A percentile compares a stretch with the other conserved stretches of the same genome.
Conservation (phyloP, 495 filamentous ascomycete species). For the Hypomontagnella submonticulosa region DNA sequence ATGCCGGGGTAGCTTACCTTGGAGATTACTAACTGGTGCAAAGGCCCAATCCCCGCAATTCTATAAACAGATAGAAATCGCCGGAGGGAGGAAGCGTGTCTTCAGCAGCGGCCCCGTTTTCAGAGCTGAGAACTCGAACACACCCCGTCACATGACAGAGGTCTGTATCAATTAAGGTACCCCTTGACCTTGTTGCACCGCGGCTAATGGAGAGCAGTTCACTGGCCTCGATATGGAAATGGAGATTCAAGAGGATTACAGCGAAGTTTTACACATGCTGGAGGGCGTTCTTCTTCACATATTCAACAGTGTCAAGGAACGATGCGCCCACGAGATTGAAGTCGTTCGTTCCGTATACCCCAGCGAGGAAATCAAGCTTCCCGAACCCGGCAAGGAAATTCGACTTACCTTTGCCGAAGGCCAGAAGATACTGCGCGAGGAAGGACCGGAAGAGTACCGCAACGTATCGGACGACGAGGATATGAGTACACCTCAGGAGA, state of each 20-base stretch:
- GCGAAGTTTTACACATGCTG: conserved; percentile 82
- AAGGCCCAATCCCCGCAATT: conserved; percentile 82
- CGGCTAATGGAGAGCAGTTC: conserved; percentile 62
- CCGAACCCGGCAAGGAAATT: conserved; percentile 76
- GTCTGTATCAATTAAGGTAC: conserved; percentile 29
- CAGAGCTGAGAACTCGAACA: conserved; percentile 96
- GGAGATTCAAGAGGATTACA: conserved; percentile 89
- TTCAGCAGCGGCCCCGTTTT: conserved; percentile 93
- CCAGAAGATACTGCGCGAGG: conserved; percentile 81
- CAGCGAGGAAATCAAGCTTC: conserved; percentile 60
- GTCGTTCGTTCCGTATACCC: conserved; percentile 72
- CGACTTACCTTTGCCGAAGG: conserved; percentile 88
- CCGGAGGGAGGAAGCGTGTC: conserved; percentile 88
- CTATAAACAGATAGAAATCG: conserved; percentile 96
- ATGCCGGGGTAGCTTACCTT: too few relatives aligned
- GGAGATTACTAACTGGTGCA: too few relatives aligned
- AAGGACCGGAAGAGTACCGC: conserved; percentile 75
- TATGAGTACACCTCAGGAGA: conserved; percentile 86
- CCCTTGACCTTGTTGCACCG: background rate
- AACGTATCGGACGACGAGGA: conserved; percentile 80
- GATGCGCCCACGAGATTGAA: conserved; percentile 75
- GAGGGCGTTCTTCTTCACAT: conserved; percentile 90
- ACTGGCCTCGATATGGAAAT: conserved; percentile 98
- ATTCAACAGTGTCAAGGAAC: conserved; percentile 77
- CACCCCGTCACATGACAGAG: conserved; percentile 95